These are phyloP conservation scores for Plasmopara halstedii DNA, from an alignment of 352 stramenopile species.

Conservation along the genomic window DNA sequence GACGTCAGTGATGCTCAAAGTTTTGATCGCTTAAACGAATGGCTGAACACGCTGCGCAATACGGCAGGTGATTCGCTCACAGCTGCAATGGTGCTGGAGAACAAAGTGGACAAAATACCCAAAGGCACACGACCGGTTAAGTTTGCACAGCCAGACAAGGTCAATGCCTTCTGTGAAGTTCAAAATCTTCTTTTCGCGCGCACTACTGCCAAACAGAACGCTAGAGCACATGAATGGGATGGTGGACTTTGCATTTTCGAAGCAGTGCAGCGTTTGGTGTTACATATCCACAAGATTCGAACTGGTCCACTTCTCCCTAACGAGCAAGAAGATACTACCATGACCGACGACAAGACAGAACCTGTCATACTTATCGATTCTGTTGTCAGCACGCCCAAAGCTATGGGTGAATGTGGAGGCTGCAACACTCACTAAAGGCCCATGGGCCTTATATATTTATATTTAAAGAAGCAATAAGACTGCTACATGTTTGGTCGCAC, in stretches of 20 bases:
- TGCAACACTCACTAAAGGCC: slow-evolving; percentile 12
- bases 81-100: slow-evolving; percentile 83
- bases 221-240: slow-evolving; percentile 47
- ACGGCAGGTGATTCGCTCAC: slow-evolving; percentile 82
- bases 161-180: slow-evolving; percentile 45
- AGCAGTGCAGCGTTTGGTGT: slow-evolving; percentile 44
- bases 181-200: slow-evolving; percentile 56
- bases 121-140: slow-evolving; percentile 3
- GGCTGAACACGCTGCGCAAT: slow-evolving; percentile 82
- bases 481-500: slow-evolving; percentile 56
- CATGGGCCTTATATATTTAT: no score
- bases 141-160: slow-evolving; percentile 39
- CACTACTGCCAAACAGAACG: slow-evolving; percentile 60
- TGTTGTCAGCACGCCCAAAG: slow-evolving; percentile 1
- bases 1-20: slow-evolving; percentile 82
- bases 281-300: slow-evolving; percentile 45
- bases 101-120: slow-evolving; percentile 82
- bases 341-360: neutral
- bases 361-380: slow-evolving; percentile 8
- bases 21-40: slow-evolving; percentile 84
- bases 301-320: neutral
- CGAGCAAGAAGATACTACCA: neutral
- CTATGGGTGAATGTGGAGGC: slow-evolving; percentile 10
- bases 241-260: slow-evolving; percentile 35
- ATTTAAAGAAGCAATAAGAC: no score